These are phyloP conservation scores for Angophora floribunda DNA, from an alignment of 345 rosid genomes.

Conservation along the genomic window DNA sequence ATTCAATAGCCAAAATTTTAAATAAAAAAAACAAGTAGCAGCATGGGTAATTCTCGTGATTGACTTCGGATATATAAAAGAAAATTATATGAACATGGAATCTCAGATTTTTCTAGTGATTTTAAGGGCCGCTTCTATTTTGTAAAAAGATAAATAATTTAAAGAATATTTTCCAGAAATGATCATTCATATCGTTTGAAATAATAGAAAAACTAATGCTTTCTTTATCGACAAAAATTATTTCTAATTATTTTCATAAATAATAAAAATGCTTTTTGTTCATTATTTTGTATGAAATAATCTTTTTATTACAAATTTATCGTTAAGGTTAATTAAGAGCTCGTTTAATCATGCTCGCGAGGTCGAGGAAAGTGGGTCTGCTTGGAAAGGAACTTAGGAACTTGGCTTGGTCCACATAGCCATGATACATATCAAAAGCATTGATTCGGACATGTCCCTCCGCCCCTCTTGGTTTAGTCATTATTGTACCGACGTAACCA, in stretches of 20 bases:
- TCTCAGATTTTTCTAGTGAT: neutral
- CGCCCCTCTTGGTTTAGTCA: neutral
- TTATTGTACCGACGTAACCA: neutral
- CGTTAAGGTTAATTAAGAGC: neutral
- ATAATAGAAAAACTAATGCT: neutral
- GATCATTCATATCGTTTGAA: too few species aligned
- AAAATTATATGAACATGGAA: neutral
- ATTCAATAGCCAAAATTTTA: too few species aligned
- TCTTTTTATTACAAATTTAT: neutral
- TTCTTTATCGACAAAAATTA: rapidly evolving
- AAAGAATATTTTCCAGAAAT: rapidly evolving
- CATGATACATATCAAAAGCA: neutral
- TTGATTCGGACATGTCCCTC: neutral
- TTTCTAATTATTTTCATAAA: rapidly evolving
- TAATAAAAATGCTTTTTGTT: rapidly evolving
- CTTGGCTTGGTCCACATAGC: neutral
- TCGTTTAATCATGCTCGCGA: neutral
- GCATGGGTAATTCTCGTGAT: neutral
- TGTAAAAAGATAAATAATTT: rapidly evolving
- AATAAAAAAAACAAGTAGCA: neutral
- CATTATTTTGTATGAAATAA: rapidly evolving
- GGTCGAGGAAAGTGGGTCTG: neutral
- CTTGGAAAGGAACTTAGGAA: neutral
- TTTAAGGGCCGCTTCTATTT: neutral
- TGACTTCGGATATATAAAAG: neutral